Base-by-base conservation (phyloP, 2,329 filamentous ascomycete genomes). In the Rugonectria rugulosa region DNA sequence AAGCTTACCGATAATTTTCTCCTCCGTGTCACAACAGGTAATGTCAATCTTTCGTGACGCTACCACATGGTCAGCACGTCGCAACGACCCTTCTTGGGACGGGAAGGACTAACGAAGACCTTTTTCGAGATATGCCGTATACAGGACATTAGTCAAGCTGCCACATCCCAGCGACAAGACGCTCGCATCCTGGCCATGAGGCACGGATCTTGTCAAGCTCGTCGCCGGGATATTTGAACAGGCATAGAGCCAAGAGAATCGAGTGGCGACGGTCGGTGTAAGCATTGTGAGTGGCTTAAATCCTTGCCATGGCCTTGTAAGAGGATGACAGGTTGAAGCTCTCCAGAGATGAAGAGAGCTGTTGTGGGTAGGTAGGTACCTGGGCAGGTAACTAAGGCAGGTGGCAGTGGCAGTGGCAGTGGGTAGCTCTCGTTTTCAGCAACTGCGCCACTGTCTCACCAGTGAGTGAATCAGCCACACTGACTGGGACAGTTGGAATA, bases 131-230 rank as follows among this genome's bases (percentile, higher is more conserved):
- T 80, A 81, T 2, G 73, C 64, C 0, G 84, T 85, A 62, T 79
- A 87, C 1, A 88, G 69, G 23, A 88, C 75, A 57, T 83, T 81
- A 11, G 83, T 77, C 37, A 80, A 70, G 70, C 88, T 85, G 10
- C 82, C 82, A 52, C 81, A 85, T 2, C 81, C 83, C 3, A 88
- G 73, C 1, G 81, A 73, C 14, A 88, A 73, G 5, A 86, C 69
- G 41, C 77, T 69, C 2, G 76, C 81, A 63, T 81, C 72, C n/a
- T 77, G 58, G 4, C 79, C 81, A 9, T 78, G 78, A 0, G 82
- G 80, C 2, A 85, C 60, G 27, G 73, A 69, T 43, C 76, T 71
- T 0, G 78, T 79, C 8, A 86, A 68, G 60, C 75, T 80, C 7
- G 77, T 71, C 5, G 84, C 81, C 4, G 83, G 79, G 0, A 79